A percentile compares a stretch with the other conserved stretches of the same genome.
Evolutionary conservation across 768 basidiomycete genomes (phyloP).

Genomic region (Lactifluus hygrophoroides): DNA sequence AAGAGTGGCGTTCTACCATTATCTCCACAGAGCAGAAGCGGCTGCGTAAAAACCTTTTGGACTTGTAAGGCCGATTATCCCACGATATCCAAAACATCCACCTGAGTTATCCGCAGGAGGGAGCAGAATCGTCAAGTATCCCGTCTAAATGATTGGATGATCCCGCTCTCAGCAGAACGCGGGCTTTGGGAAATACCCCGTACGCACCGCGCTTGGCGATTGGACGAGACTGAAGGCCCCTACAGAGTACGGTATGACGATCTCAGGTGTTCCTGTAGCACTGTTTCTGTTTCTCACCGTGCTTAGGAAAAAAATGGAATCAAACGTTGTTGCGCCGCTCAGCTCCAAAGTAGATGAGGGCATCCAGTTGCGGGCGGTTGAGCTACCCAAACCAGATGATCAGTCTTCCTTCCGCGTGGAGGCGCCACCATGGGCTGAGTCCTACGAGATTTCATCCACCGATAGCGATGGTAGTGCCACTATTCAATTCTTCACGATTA

Average conservation of each 20-base stretch:
- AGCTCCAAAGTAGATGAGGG: constrained; percentile 41
- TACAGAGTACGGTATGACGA: constrained; percentile 63
- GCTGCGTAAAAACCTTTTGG: constrained; percentile 60
- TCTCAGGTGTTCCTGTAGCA: background rate
- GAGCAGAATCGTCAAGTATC: constrained; percentile 69
- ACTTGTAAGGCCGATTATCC: constrained; percentile 47
- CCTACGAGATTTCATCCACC: constrained; percentile 57
- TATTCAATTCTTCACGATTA: background rate
- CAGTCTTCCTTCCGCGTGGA: constrained; percentile 45
- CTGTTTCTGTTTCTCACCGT: background rate
- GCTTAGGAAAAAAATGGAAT: constrained; percentile 69
- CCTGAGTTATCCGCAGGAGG: constrained; percentile 39
- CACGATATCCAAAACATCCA: background rate
- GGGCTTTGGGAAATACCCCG: constrained; percentile 69
- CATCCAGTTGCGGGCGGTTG: constrained; percentile 41
- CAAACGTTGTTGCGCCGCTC: constrained; percentile 38
- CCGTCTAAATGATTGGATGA: constrained; percentile 50
- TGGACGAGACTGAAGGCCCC: constrained; percentile 92
- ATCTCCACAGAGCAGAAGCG: constrained; percentile 62
- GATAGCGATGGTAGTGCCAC: constrained; percentile 46
- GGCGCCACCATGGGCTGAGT: constrained; percentile 66
- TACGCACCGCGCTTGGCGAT: constrained; percentile 50
- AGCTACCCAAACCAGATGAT: constrained; percentile 42
- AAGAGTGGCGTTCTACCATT: constrained; percentile 69
- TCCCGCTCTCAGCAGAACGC: constrained; percentile 60